A percentile compares a stretch with the other conserved stretches of the same genome.
phyloP scores from a whole-genome alignment of 2,329 filamentous ascomycete genomes.

The Erysiphe pulchra region DNA sequence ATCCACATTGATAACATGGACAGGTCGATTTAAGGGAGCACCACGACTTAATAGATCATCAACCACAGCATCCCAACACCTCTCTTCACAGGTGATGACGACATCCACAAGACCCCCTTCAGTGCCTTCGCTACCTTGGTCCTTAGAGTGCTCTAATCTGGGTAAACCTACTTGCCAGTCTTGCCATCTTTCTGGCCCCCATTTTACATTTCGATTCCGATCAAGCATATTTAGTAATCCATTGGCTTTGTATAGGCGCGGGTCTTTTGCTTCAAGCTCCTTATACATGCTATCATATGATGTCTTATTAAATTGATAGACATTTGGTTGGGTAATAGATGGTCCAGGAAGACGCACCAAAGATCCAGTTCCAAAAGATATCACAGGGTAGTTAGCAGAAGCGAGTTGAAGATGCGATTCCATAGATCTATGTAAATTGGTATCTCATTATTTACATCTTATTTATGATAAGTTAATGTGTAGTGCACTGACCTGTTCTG shows the following conservation, averaged over 20 bases:
- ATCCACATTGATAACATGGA: slow-evolving; percentile 95
- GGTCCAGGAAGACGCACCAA: slow-evolving; percentile 83
- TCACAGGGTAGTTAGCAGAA: slow-evolving; percentile 70
- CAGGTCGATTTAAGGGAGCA: slow-evolving; percentile 65
- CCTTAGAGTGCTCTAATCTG: slow-evolving; percentile 45
- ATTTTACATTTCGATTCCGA: slow-evolving; percentile 76
- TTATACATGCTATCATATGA: slow-evolving; percentile 90
- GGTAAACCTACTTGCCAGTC: slow-evolving; percentile 84
- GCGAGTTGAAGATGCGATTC: slow-evolving; percentile 91
- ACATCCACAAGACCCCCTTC: slow-evolving; percentile 81
- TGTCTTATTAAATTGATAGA: slow-evolving; percentile 93
- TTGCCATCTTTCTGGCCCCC: slow-evolving; percentile 90
- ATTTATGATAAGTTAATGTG: not conserved
- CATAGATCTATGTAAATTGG: slow-evolving; percentile 42
- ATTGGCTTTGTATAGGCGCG: slow-evolving; percentile 68
- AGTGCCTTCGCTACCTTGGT: slow-evolving; percentile 55
- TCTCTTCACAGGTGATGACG: slow-evolving; percentile 90
- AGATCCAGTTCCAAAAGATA: slow-evolving; percentile 91
- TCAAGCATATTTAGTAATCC: slow-evolving; percentile 90
- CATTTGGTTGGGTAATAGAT: slow-evolving; percentile 76
- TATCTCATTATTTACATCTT: slow-evolving; percentile 4
- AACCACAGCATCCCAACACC: slow-evolving; percentile 93
- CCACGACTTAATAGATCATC: slow-evolving; percentile 79
- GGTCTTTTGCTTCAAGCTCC: slow-evolving; percentile 67
- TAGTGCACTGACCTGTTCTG: slow-evolving; percentile 49